Evolutionary conservation across 2,329 filamentous ascomycete genomes (phyloP), one percentile per base, ranked within the genome.

Genomic region (Furcasterigmium furcatum): DNA sequence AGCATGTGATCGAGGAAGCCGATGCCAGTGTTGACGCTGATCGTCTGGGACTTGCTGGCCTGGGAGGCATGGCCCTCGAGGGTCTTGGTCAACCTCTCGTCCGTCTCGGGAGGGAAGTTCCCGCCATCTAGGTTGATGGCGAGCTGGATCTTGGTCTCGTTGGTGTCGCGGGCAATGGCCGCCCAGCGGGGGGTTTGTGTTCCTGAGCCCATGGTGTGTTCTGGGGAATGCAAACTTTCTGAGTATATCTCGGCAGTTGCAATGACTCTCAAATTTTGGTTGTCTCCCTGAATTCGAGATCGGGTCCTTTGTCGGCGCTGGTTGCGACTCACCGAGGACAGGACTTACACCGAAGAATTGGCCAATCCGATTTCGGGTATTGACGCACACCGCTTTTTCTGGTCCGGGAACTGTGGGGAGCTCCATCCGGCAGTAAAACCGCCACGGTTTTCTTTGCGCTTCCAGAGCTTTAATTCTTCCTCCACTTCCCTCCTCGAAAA

Each of bases 1-100:
- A 97, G 79, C 92, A 99, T 97, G 75, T 99, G 94, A 72, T 99
- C 94, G 46, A 99, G 77, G 70, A 99, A 99, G 48, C 94, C 94
- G 66, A 99, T 95, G 53, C 94, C 94, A 0, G 92, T 96, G 76
- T 89, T 85, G 55, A 97, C 78, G 61, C 82, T 82, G 63, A 97
- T 96, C 49, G 82, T 84, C 68, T 97, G 94, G 35, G 85, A 88
- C 55, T 86, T 84, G 56, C 88, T 92, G 53, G 83, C 75, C 69
- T 99, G 92, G 2, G 85, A 85, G 24, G 94, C 92, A 65, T 99
- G 94, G 46, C 76, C 75, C 48, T 80, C 80, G 21, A 50, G 41
- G 18, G 55, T 58, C 14, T 76, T 68, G 52, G 74, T 67, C 49
- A 82, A 72, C 51, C 70, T 74, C 44, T 73, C 60, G 60, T 87